Conservation (phyloP, 2,329 filamentous ascomycete genomes). For the Didymella segeticola region DNA sequence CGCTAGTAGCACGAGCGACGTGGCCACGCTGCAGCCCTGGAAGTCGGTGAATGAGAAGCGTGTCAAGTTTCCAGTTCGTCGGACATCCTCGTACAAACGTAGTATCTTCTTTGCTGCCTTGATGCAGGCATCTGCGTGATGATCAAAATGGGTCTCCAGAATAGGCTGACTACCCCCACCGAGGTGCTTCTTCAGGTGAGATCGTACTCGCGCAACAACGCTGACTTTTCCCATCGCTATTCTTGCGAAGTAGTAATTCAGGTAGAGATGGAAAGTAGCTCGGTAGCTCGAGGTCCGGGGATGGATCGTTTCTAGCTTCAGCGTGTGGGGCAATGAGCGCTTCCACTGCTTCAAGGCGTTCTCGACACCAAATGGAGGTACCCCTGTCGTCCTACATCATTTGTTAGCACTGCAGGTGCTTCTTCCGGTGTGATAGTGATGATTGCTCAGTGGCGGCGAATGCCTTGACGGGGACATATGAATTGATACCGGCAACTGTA, state of each 20-base stretch:
- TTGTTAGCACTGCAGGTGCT: no score
- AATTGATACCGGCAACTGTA: no score
- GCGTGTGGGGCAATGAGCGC: not conserved
- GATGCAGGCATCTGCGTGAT: slow-evolving; percentile 3
- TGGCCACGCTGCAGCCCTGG: slow-evolving; percentile 8
- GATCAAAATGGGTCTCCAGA: not conserved
- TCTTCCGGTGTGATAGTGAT: no score
- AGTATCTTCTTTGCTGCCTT: slow-evolving; percentile 10
- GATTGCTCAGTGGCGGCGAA: no score
- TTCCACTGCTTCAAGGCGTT: slow-evolving; percentile 2
- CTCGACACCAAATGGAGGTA: not conserved
- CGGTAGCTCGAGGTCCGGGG: slow-evolving; percentile 5
- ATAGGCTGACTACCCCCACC: not conserved
- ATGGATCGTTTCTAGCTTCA: slow-evolving; percentile 1
- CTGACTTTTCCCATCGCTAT: slow-evolving; percentile 8
- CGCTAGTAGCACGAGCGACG: slow-evolving; percentile 1
- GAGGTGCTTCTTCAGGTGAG: not conserved
- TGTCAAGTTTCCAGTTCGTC: slow-evolving; percentile 7
- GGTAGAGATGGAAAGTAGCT: slow-evolving; percentile 7
- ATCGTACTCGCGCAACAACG: not conserved
- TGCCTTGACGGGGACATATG: no score
- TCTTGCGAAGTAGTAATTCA: slow-evolving; percentile 7
- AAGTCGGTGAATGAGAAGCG: slow-evolving; percentile 8
- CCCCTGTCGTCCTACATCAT: not conserved
- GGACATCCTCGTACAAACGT: slow-evolving; percentile 8